phyloP scores from a whole-genome alignment of 768 basidiomycete genomes.

The Bullera alba region DNA sequence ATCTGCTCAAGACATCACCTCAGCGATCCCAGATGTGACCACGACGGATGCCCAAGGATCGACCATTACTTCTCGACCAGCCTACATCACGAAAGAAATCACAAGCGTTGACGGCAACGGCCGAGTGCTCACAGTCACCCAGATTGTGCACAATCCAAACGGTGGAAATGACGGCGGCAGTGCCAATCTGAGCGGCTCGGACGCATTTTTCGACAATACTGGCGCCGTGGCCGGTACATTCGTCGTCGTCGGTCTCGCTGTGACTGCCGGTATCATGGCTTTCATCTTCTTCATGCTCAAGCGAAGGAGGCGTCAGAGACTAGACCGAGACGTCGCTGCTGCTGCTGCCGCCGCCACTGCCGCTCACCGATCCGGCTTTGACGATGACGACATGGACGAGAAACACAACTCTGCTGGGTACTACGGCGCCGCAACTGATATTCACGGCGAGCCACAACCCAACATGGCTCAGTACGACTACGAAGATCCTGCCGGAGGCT shows the following conservation, averaged over 20 bases:
- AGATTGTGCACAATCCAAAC: slow-evolving; percentile 42
- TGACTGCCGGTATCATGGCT: slow-evolving; percentile 51
- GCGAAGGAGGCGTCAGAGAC: slow-evolving; percentile 38
- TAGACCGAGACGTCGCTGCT: slow-evolving; percentile 46
- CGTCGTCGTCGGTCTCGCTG: slow-evolving; percentile 63
- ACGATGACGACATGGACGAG: slow-evolving; percentile 40
- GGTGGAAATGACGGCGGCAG: slow-evolving; percentile 21
- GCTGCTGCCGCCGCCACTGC: slow-evolving; percentile 42
- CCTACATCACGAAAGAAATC: slow-evolving; percentile 31
- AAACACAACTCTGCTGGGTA: slow-evolving; percentile 27
- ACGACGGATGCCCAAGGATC: slow-evolving; percentile 34
- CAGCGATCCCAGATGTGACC: slow-evolving; percentile 29
- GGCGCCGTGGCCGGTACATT: slow-evolving; percentile 70
- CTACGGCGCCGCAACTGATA: slow-evolving; percentile 36
- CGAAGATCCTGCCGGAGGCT: slow-evolving; percentile 40
- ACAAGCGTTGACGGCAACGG: slow-evolving; percentile 37
- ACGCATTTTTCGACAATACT: slow-evolving; percentile 64
- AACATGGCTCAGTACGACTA: slow-evolving; percentile 38
- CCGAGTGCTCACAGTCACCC: slow-evolving; percentile 41
- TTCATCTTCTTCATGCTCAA: slow-evolving; percentile 49
- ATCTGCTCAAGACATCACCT: slow-evolving; percentile 14
- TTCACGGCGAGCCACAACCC: slow-evolving; percentile 28
- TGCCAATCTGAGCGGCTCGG: not conserved
- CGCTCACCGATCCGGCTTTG: slow-evolving; percentile 32
- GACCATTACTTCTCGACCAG: slow-evolving; percentile 36